A percentile compares a stretch with the other conserved stretches of the same genome.
Conservation (phyloP, 2,329 filamentous ascomycete species). For the Lecanicillium sp. region DNA sequence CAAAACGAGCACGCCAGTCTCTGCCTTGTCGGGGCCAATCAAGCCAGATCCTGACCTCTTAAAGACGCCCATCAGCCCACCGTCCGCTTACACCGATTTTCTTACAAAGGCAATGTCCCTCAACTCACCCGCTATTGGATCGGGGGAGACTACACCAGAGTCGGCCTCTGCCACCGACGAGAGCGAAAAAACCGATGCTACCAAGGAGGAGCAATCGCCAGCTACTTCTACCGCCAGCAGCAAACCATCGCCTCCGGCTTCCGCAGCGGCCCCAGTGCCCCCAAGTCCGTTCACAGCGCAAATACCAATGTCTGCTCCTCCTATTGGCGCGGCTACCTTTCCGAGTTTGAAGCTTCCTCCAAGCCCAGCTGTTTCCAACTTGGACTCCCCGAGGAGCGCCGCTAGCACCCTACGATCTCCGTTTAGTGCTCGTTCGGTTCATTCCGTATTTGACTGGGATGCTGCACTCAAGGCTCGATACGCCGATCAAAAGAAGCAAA, state of each 20-base stretch:
- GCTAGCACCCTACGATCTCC: conserved; percentile 55
- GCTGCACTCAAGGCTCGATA: conserved; percentile 59
- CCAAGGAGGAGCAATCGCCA: conserved; percentile 43
- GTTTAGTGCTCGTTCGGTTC: conserved; percentile 56
- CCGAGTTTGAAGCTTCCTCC: conserved; percentile 68
- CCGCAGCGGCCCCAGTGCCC: conserved; percentile 26
- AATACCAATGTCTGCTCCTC: conserved; percentile 50
- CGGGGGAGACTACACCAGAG: conserved; percentile 40
- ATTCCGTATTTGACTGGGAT: conserved; percentile 74
- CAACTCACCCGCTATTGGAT: conserved; percentile 56
- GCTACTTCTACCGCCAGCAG: conserved; percentile 29
- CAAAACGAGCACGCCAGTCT: conserved; percentile 61
- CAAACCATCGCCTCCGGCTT: conserved; percentile 25
- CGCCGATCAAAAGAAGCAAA: conserved; percentile 49
- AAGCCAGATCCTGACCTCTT: conserved; percentile 45
- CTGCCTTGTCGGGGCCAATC: conserved; percentile 29
- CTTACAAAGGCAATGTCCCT: conserved; percentile 70
- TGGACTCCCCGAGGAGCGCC: conserved; percentile 64
- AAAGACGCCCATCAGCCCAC: conserved; percentile 89
- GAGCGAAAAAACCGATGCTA: conserved; percentile 47
- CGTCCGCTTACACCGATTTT: conserved; percentile 85
- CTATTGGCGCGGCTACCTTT: conserved; percentile 52
- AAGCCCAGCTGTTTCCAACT: conserved; percentile 59
- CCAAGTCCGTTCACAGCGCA: conserved; percentile 44
- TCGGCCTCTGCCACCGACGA: conserved; percentile 47